Conservation (phyloP, 148 eudicot species). For the Amaranthus cruentus region DNA sequence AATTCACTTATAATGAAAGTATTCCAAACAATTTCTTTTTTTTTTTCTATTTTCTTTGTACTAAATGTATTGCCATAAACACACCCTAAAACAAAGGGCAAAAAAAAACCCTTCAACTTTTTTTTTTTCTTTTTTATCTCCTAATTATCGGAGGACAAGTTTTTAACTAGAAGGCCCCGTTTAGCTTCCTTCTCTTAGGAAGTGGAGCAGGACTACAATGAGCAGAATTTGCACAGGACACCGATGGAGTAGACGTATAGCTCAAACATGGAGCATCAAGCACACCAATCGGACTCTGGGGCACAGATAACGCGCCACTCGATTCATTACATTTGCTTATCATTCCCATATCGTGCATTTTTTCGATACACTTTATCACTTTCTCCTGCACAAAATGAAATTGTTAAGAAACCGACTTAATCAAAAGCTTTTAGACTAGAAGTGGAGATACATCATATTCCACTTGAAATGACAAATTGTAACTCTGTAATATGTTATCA, state of each 20-base stretch:
- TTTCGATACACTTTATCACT: slow-evolving; percentile 55
- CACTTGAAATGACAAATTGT: no score
- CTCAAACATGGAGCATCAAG: slow-evolving; percentile 71
- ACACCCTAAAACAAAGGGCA: slow-evolving; percentile 16
- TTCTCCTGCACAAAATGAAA: slow-evolving; percentile 48
- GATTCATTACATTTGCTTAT: slow-evolving; percentile 20
- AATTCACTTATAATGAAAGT: slow-evolving; percentile 10
- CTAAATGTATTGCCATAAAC: slow-evolving; percentile 19
- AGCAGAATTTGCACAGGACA: slow-evolving; percentile 50
- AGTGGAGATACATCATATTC: no score
- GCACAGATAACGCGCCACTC: slow-evolving; percentile 34
- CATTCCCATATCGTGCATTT: slow-evolving; percentile 40
- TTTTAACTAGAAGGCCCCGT: slow-evolving; percentile 28
- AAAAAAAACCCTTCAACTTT: background rate
- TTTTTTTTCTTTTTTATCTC: background rate
- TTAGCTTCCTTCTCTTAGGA: slow-evolving; percentile 63
- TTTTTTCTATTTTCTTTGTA: slow-evolving; percentile 13
- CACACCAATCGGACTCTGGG: slow-evolving; percentile 84
- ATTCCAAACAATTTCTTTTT: slow-evolving; percentile 11
- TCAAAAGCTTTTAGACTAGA: background rate
- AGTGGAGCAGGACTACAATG: slow-evolving; percentile 30
- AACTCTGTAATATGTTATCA: no score
- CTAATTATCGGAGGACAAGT: background rate
- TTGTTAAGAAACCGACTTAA: background rate
- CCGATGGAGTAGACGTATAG: slow-evolving; percentile 40